A percentile compares a stretch with the other conserved stretches of the same genome.
phyloP scores from a whole-genome alignment of 345 rosid species.

The Corchorus olitorius region DNA sequence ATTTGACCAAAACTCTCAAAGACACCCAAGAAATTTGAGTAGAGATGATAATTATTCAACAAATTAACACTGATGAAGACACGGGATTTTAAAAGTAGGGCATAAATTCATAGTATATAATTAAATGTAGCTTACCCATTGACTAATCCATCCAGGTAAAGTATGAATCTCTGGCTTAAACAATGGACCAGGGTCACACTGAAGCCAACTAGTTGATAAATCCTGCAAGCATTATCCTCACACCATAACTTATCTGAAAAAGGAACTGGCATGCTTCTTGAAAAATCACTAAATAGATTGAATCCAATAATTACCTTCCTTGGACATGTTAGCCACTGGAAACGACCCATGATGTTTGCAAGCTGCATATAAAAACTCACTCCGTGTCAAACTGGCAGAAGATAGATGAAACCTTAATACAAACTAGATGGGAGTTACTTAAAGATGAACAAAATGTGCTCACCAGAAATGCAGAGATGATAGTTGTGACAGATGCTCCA shows the following conservation, averaged over 20 bases:
- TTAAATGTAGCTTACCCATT: slow-evolving; percentile 55
- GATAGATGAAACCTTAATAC: neutral
- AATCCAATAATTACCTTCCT: slow-evolving; percentile 61
- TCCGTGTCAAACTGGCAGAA: neutral
- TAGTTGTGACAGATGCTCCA: slow-evolving; percentile 89
- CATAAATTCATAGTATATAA: neutral
- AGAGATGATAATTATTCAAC: slow-evolving; percentile 1
- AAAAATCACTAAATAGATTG: slow-evolving; percentile 12
- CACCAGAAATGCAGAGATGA: slow-evolving; percentile 89
- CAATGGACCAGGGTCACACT: slow-evolving; percentile 92
- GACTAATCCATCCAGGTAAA: slow-evolving; percentile 65
- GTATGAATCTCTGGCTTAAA: slow-evolving; percentile 71
- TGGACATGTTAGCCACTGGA: slow-evolving; percentile 94
- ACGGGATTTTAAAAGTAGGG: neutral
- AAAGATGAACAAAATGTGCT: slow-evolving; percentile 25
- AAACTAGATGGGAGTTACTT: neutral
- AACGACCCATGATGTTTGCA: slow-evolving; percentile 87
- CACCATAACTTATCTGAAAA: slow-evolving; percentile 20
- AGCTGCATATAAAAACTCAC: slow-evolving; percentile 57
- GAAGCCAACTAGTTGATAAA: slow-evolving; percentile 90
- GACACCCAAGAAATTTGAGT: neutral
- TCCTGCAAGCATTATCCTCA: slow-evolving; percentile 52
- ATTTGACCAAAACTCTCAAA: neutral
- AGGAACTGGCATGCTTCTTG: slow-evolving; percentile 6
- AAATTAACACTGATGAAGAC: neutral